Base-by-base conservation (phyloP, 2,329 filamentous ascomycete species). In the Aspergillus fumigatus region DNA sequence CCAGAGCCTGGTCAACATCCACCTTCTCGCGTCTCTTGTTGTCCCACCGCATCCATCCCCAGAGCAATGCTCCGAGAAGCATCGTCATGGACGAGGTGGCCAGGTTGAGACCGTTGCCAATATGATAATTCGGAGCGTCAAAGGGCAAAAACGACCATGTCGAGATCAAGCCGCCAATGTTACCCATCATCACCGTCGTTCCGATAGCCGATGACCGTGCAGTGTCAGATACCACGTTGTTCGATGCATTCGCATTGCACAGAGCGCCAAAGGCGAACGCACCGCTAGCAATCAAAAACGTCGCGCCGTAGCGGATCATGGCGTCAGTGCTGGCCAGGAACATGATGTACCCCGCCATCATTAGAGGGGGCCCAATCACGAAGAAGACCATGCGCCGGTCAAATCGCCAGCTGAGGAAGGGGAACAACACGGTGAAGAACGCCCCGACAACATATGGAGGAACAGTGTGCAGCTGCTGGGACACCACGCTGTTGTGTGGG, bases 211-310 rank as follows among this genome's bases (percentile, higher is more conserved):
- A 81, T 9, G 83, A 84, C 14, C 87, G 80, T 0, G 88, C 85
- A 0, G 88, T 88, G 62, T 90, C 88, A 3, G 84, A 85, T 7
- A 89, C 81, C 0, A 90, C 86, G 62, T 90, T 90, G 6, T 86
- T 87, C 0, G 86, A 84, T 0, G 82, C 84, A 54, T 89, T 82
- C 0, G 87, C 87, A 60, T 88, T 89, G 62, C 81, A 83, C 11
- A 90, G 79, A 0, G 87, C 80, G 0, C 86, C 87, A 48, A 84
- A 81, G 3, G 82, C 72, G 64, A 88, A 90, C 4, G 84, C 82
- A 0, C 85, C 86, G 7, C 78, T 78, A 1, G 86, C 82, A 54
- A 89, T 85, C 55, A 90, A 70, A 72, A 90, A 91, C 0, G 86
- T 88, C 0, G 87, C 88, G 0, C 81, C 87, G 67, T 90, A 91